Conservation (phyloP, 768 basidiomycete species). For the Hypholoma fasciculare region DNA sequence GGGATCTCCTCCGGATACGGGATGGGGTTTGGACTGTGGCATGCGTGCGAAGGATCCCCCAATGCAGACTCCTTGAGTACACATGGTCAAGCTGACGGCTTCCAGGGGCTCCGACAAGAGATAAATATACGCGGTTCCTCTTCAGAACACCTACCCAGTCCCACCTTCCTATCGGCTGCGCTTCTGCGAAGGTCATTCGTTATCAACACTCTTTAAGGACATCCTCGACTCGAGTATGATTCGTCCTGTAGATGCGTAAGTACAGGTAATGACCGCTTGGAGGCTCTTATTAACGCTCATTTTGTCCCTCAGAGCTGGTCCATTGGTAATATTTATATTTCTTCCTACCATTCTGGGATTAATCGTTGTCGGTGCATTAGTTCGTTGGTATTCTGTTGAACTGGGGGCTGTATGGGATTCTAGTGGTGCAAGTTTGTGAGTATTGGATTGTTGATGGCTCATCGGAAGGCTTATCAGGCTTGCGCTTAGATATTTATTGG, state of each 20-base stretch:
- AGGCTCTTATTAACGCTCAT: background rate
- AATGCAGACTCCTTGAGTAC: background rate
- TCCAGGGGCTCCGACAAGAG: background rate
- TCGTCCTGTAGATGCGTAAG: slow-evolving; percentile 1
- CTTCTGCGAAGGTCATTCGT: slow-evolving; percentile 1
- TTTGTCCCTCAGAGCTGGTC: background rate
- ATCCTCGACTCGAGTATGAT: background rate
- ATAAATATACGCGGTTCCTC: slow-evolving; percentile 3
- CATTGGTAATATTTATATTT: background rate
- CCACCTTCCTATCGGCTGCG: background rate
- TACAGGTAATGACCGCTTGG: background rate
- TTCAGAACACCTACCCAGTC: background rate
- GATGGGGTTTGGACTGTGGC: background rate
- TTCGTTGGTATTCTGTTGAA: slow-evolving; percentile 5
- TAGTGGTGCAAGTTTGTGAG: slow-evolving; percentile 7
- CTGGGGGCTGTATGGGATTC: slow-evolving; percentile 4
- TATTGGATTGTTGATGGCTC: background rate
- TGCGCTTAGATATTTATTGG: slow-evolving; percentile 4
- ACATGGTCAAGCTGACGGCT: background rate
- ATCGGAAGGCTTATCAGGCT: background rate
- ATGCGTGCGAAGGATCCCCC: slow-evolving; percentile 1
- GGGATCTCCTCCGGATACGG: background rate
- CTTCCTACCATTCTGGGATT: background rate
- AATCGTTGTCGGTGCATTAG: background rate
- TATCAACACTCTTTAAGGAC: slow-evolving; percentile 1